Base-by-base conservation (phyloP, 345 rosid species). In the Leavenworthia alabamica region DNA sequence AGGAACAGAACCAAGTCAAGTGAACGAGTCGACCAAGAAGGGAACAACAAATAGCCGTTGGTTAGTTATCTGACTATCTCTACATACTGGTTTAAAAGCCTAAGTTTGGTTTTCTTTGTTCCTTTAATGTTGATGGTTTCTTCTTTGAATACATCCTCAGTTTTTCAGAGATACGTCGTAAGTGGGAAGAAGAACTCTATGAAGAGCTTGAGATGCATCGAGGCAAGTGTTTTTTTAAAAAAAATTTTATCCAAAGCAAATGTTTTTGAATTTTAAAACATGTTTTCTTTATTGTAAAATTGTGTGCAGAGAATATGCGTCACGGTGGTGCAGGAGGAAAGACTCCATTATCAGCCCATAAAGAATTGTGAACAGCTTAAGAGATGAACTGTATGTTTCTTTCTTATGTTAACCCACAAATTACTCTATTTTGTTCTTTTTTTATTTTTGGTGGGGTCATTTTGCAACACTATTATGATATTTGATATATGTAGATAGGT, bases 101-200 rank as follows among this genome's bases (percentile, higher is more conserved):
- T 10, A 4, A 33, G 2, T 11, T 8, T 65, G 13, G 2, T 5
- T 7, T 20, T 17, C 1, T 7, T 16, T 19, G n/a, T n/a, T n/a
- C n/a, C 45, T 10, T 31, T 58, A 33, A 23, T 51, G 37, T 24
- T 37, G 10, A 56, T 56, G 53, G 40, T 63, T 40, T 23, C 2
- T 62, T 70, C 24, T 54, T 58, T 62, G 68, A 70, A 72, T 71
- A 60, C 6, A 12, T 37, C 55, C 26, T 78, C 71, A 81, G 82
- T 75, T 81, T 76, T 73, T 77, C 83, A 23, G 96, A 88, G 67
- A 74, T 78, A 57, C 82, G 85, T 35, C 75, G 74, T 58, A 89
- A 77, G 41, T 84, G 95, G 93, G 80, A 84, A 80, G 90, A 86
- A 75, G 98, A 91, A 80, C 96, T 91, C 41, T 82, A 79, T 60